These are phyloP conservation scores for Scytalidium sp. DNA, from an alignment of 2,329 filamentous ascomycete species.

Conservation along the genomic window DNA sequence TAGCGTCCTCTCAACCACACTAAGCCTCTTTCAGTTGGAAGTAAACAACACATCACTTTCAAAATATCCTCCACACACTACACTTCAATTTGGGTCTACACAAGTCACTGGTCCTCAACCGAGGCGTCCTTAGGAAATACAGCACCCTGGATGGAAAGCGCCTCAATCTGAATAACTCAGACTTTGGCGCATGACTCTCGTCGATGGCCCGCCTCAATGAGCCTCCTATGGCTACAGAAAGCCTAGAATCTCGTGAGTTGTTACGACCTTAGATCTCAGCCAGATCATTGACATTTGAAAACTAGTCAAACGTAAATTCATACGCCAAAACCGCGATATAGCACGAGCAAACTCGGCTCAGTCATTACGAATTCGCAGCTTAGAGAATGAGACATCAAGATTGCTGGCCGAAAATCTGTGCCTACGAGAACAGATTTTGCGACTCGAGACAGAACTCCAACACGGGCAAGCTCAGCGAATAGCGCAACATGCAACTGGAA, in stretches of 20 bases:
- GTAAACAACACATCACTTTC: conserved; percentile 25
- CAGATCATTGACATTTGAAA: conserved; percentile 10
- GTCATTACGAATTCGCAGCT: conserved; percentile 70
- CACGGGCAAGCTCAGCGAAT: conserved; percentile 56
- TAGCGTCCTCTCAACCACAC: conserved; percentile 4
- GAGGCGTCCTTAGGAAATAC: neutral
- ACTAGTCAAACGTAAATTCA: conserved; percentile 72
- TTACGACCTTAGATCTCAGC: conserved; percentile 4
- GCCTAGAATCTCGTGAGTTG: conserved; percentile 66
- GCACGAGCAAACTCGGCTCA: conserved; percentile 76
- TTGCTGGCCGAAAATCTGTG: conserved; percentile 77
- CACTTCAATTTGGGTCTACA: neutral
- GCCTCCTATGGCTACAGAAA: conserved; percentile 64
- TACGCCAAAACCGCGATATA: conserved; percentile 82
- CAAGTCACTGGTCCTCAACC: neutral
- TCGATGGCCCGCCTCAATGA: conserved; percentile 80
- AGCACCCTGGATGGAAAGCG: neutral
- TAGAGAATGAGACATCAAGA: conserved; percentile 73
- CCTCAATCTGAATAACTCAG: neutral
- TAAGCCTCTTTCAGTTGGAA: conserved; percentile 14
- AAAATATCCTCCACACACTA: neutral
- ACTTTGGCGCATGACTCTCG: conserved; percentile 22
- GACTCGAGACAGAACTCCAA: conserved; percentile 65
- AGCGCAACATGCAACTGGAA: conserved; percentile 63
- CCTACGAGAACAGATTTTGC: conserved; percentile 67